Conservation (phyloP, 495 filamentous ascomycete genomes). For the Astrothelium subdiscretum region DNA sequence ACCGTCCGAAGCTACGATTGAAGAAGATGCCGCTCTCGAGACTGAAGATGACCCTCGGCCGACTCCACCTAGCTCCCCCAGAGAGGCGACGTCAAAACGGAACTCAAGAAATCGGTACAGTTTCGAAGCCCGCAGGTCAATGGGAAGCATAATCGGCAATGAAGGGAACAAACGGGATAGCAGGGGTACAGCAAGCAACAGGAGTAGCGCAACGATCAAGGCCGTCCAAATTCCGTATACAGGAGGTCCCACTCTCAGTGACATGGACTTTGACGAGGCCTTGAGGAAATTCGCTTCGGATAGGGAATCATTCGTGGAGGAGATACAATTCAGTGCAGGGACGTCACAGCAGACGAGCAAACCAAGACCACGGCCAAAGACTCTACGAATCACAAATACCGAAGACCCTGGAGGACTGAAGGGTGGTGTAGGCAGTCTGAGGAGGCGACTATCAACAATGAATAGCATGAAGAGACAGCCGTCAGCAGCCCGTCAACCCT, state of each 20-base stretch:
- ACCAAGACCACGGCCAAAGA: conserved; percentile 54
- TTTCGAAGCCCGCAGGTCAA: conserved; percentile 51
- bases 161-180: conserved; percentile 31
- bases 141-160: conserved; percentile 45
- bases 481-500: conserved; percentile 67
- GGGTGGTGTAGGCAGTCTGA: conserved; percentile 59
- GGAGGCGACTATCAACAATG: conserved; percentile 86
- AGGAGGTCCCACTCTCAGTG: conserved; percentile 28
- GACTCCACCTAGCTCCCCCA: conserved; percentile 34
- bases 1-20: conserved; percentile 54
- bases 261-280: conserved; percentile 88
- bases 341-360: conserved; percentile 34
- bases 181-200: conserved; percentile 62
- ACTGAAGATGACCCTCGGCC: conserved; percentile 36
- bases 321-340: conserved; percentile 81
- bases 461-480: conserved; percentile 80
- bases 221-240: conserved; percentile 30
- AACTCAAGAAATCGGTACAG: conserved; percentile 46
- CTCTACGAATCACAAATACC: conserved; percentile 59
- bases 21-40: conserved; percentile 51
- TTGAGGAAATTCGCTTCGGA: conserved; percentile 89
- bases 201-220: conserved; percentile 79
- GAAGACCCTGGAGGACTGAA: conserved; percentile 39
- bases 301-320: conserved; percentile 84
- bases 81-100: conserved; percentile 49